Percentiles rank a stretch among this genome's conserved stretches.
These are phyloP conservation scores for Fusarium longipes DNA, from an alignment of 2,329 filamentous ascomycete genomes.

Conservation along the genomic window DNA sequence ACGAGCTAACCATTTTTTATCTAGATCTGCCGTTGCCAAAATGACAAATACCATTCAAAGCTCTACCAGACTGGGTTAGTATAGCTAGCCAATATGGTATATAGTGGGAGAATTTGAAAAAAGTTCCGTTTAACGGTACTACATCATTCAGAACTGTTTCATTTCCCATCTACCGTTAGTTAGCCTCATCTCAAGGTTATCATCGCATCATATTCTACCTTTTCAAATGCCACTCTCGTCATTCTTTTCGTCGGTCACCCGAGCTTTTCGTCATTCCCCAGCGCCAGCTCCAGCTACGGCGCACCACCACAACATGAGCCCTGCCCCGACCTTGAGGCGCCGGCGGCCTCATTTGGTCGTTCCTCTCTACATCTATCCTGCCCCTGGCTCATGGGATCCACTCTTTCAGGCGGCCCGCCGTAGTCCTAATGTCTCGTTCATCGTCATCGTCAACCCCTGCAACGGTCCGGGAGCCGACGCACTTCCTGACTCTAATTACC, in stretches of 20 bases:
- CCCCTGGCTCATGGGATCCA: constrained; percentile 4
- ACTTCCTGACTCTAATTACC: not conserved
- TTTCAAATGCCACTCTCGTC: not conserved
- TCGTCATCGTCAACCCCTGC: constrained; percentile 5
- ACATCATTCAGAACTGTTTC: not conserved
- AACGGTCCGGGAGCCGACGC: not conserved
- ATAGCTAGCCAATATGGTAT: not conserved
- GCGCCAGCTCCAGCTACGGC: not conserved
- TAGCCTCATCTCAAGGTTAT: not conserved
- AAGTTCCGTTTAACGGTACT: not conserved
- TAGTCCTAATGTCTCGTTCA: not conserved
- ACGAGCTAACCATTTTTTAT: not conserved
- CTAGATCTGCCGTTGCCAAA: not conserved
- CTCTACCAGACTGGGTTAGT: not conserved
- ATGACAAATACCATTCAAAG: not conserved
- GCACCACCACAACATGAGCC: not conserved
- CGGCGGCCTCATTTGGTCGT: not conserved
- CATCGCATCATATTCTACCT: not conserved
- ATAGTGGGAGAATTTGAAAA: not conserved
- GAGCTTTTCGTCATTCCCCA: not conserved
- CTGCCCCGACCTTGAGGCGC: not conserved
- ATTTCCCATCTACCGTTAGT: not conserved
- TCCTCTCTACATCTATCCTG: constrained; percentile 8
- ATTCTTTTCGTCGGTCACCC: not conserved
- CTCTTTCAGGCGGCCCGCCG: constrained; percentile 2